Conservation (phyloP, 805 yeast species). For the Yarrowia yakushimensis region DNA sequence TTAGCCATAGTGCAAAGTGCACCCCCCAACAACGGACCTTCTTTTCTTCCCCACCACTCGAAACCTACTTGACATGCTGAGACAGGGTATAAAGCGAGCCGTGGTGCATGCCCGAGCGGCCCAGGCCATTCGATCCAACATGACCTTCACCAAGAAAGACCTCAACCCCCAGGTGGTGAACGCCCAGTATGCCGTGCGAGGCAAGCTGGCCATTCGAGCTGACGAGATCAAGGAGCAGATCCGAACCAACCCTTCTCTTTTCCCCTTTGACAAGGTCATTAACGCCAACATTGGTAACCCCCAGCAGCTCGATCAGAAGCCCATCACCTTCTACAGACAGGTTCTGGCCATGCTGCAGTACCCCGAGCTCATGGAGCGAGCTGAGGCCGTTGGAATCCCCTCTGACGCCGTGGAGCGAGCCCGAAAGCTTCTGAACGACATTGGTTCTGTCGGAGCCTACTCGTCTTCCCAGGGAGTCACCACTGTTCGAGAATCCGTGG, state of each 20-base stretch:
- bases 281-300: slow-evolving; percentile 97
- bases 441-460: slow-evolving; percentile 91
- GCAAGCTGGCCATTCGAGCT: slow-evolving; percentile 88
- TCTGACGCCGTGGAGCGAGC: slow-evolving; percentile 76
- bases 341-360: slow-evolving; percentile 82
- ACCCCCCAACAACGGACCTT: no score
- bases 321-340: slow-evolving; percentile 92
- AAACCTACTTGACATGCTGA: slow-evolving; percentile 2
- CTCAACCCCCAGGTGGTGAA: slow-evolving; percentile 70
- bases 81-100: slow-evolving; percentile 6
- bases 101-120: not conserved
- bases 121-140: not conserved
- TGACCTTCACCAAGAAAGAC: slow-evolving; percentile 38
- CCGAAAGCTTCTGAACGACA: slow-evolving; percentile 49
- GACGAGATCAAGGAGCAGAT: slow-evolving; percentile 70
- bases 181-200: slow-evolving; percentile 96
- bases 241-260: slow-evolving; percentile 50
- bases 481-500: slow-evolving; percentile 69
- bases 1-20: no score
- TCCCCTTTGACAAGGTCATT: slow-evolving; percentile 76
- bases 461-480: slow-evolving; percentile 88
- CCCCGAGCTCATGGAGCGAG: slow-evolving; percentile 58
- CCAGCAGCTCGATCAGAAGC: slow-evolving; percentile 91
- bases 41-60: not conserved
- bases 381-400: slow-evolving; percentile 44